Conservation (phyloP, 306 rosid species). For the Dalbergia cochinchinensis region DNA sequence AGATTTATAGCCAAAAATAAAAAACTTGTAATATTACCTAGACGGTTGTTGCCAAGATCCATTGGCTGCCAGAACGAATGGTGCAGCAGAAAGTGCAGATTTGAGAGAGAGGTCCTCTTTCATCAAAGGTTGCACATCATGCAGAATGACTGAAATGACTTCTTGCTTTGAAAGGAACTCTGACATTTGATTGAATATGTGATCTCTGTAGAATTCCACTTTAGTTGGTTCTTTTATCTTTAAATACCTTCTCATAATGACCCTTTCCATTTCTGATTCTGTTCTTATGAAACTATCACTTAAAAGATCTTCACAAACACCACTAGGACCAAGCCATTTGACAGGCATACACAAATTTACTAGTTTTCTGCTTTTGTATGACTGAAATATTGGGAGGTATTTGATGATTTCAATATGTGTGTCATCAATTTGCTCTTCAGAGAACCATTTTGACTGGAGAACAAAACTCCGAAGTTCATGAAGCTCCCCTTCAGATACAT, state of each 20-base stretch:
- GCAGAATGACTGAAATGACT: conserved; percentile 71
- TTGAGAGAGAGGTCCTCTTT: conserved; percentile 74
- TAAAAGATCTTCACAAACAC: conserved; percentile 76
- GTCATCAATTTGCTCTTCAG: conserved; percentile 73
- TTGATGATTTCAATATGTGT: conserved; percentile 72
- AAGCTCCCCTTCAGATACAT: conserved; percentile 90
- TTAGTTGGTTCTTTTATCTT: conserved; percentile 77
- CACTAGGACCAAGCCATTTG: conserved; percentile 88
- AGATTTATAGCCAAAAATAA: neutral
- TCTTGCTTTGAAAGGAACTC: conserved; percentile 70
- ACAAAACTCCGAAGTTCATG: conserved; percentile 92
- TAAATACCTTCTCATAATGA: conserved; percentile 74
- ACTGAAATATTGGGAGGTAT: conserved; percentile 88
- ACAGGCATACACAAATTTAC: conserved; percentile 81
- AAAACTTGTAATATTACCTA: conserved; percentile 56
- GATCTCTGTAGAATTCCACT: conserved; percentile 85
- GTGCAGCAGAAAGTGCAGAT: conserved; percentile 66
- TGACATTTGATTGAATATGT: conserved; percentile 75
- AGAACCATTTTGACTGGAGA: conserved; percentile 97
- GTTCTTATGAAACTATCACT: conserved; percentile 83
- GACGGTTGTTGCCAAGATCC: conserved; percentile 95
- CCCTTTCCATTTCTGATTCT: conserved; percentile 83
- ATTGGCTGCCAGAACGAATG: conserved; percentile 88
- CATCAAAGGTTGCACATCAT: conserved; percentile 73
- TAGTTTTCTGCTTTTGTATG: conserved; percentile 78